Base-by-base conservation (phyloP, 1,139 yeast genomes). In the Yarrowia galli region DNA sequence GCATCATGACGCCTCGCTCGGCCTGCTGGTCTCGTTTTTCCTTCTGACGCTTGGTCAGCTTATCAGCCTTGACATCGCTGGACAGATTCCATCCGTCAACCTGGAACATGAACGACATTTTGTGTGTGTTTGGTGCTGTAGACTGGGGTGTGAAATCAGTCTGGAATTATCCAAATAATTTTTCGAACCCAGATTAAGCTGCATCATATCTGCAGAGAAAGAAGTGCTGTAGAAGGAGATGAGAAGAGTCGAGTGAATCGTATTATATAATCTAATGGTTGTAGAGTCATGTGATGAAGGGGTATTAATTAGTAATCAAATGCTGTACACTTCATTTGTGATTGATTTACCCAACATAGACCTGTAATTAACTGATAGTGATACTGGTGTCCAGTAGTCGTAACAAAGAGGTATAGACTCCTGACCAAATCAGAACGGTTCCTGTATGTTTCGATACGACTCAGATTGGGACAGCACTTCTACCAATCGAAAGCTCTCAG, bases 41-140 rank as follows among this genome's bases (percentile, higher is more conserved):
- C 66, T 61, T 61, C 46, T 61, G 54, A 7, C 56, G 54, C 46
- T 61, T 61, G 22, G 56, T 48, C 56, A 61, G 38, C 40, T 40
- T 58, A 20, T 61, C 66, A 8, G 66, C 56, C 56, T 61, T 61
- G 56, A 89, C 84, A 71, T 83, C 81, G 56, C 82, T 79, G 72
- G 88, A 86, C 70, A 91, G 77, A 71, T 88, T 83, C 97, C 97
- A 91, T 22, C 96, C 97, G 63, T 87, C 90, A 20, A 89, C 92
- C 76, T 89, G 84, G 75, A 91, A 91, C 56, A 61, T 46, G 72
- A 91, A 82, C 36, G 90, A 85, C 95, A 89, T 89, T 43, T 36
- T 68, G 56, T 36, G 20, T 35, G 32, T 38, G 18, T 40, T 40
- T 36, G n/a, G n/a, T 13, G 13, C 40, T 13, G 40, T 36, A 9